Evolutionary conservation across 2,329 filamentous ascomycete species (phyloP).

Genomic region (Penicillium sp.): DNA sequence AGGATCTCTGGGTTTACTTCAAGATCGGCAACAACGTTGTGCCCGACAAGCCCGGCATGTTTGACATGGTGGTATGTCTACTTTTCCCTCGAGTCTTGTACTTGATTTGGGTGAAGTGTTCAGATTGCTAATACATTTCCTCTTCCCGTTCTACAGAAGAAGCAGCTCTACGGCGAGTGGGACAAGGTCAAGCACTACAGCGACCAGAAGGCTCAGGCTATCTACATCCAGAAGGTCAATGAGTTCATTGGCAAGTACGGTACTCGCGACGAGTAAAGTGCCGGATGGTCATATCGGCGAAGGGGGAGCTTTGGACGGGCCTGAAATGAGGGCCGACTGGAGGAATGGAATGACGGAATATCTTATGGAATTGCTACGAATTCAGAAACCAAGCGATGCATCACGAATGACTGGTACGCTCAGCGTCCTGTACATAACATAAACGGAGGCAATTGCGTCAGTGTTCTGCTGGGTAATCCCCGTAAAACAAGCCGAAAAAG

Average conservation of each 20-base stretch:
- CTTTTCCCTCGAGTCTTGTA: not conserved
- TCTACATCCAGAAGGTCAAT: conserved; percentile 73
- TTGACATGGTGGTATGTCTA: conserved; percentile 41
- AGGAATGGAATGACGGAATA: not conserved
- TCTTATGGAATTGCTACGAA: conserved; percentile 3
- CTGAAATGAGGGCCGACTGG: not conserved
- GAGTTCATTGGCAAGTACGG: conserved; percentile 68
- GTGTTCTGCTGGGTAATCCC: not conserved
- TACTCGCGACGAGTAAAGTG: conserved; percentile 21
- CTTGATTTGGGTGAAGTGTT: not conserved
- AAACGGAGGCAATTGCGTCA: conserved; percentile 1
- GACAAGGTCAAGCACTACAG: conserved; percentile 64
- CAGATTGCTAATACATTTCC: conserved; percentile 17
- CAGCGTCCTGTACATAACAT: conserved; percentile 10
- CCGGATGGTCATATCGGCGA: not conserved
- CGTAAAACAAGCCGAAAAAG: not conserved
- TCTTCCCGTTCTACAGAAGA: conserved; percentile 56
- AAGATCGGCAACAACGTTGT: conserved; percentile 37
- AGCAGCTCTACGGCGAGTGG: conserved; percentile 80
- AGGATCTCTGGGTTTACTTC: conserved; percentile 40
- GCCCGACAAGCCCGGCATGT: conserved; percentile 35
- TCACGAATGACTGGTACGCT: conserved; percentile 6
- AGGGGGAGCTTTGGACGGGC: not conserved
- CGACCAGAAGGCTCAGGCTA: conserved; percentile 67
- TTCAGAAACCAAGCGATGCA: conserved; percentile 16